Evolutionary conservation across 495 filamentous ascomycete genomes (phyloP), one percentile per base, ranked within the genome.

Genomic region (Penicillium parvum): DNA sequence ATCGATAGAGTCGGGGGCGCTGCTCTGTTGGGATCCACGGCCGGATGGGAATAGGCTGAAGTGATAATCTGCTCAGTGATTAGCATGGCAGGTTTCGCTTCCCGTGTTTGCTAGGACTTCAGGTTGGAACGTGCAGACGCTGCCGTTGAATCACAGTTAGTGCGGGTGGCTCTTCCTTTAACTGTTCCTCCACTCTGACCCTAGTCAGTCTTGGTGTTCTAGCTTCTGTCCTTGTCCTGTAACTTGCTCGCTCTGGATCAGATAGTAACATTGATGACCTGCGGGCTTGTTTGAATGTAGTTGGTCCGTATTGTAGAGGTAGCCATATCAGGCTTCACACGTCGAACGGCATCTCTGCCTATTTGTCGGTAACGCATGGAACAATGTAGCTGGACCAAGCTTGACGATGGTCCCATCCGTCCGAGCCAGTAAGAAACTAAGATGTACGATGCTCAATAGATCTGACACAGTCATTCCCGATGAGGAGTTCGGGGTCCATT

Each of bases 401-500:
- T 57, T 49, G 20, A 11, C 40, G 49, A 39, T 53, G 43, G 29
- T 48, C 43, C 50, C 38, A 20, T 38, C 46, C 29, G 37, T 32
- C 18, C 44, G 21, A 45, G 23, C 36, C 35, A 46, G 42, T 42
- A 37, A n/a, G n/a, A n/a, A n/a, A 26, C 20, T 14, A 23, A 21
- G 3, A n/a, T 40, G 19, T 19, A 7, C 27, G 6, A 1, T 28
- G 14, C 7, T 14, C 16, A 40, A 27, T 23, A 57, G 57, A 60
- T 60, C 56, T 56, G 40, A 46, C 46, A 47, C 41, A 40, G 38
- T 22, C 29, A 37, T 36, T 30, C 36, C 40, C 57, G 57, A 60
- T 60, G 53, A 52, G 50, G 41, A 51, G 56, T 53, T 60, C 53
- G 49, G 47, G 39, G 33, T 40, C 51, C 30, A 46, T 50, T 23